phyloP scores from a whole-genome alignment of 2,329 filamentous ascomycete species.

The Monosporascus sp. region DNA sequence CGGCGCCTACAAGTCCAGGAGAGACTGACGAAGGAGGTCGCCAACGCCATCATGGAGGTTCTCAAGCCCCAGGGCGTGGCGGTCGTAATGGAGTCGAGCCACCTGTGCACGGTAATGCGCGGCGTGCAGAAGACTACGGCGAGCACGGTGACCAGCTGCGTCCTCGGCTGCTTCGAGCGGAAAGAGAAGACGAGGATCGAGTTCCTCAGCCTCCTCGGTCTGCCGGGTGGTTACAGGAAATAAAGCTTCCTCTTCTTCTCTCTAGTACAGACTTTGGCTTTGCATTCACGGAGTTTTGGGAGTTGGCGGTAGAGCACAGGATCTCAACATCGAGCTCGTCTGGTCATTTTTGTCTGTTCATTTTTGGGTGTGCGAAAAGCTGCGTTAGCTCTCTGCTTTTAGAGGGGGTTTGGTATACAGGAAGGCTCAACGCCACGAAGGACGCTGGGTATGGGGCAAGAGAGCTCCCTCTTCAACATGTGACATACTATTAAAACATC shows the following conservation, averaged over 20 bases:
- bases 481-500: too few species aligned
- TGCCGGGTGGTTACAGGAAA: conserved; percentile 40
- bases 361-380: neutral
- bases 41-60: conserved; percentile 86
- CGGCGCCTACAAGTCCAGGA: conserved; percentile 94
- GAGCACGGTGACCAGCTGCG: conserved; percentile 90
- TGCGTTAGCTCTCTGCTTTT: neutral
- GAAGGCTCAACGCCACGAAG: neutral
- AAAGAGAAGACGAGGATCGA: conserved; percentile 93
- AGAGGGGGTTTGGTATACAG: neutral
- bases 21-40: conserved; percentile 91
- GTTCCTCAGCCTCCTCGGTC: conserved; percentile 74
- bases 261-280: neutral
- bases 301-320: conserved; percentile 4
- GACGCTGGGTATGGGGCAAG: too few species aligned
- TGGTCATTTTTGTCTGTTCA: neutral
- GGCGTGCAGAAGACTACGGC: conserved; percentile 90
- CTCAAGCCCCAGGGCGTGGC: conserved; percentile 91
- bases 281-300: neutral
- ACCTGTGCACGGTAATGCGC: conserved; percentile 98
- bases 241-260: conserved; percentile 2
- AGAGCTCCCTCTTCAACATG: too few species aligned
- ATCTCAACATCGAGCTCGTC: conserved; percentile 9
- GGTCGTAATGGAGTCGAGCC: conserved; percentile 94
- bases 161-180: conserved; percentile 91